Evolutionary conservation across 345 rosid genomes (phyloP).

Genomic region (Xanthoceras sorbifolium): DNA sequence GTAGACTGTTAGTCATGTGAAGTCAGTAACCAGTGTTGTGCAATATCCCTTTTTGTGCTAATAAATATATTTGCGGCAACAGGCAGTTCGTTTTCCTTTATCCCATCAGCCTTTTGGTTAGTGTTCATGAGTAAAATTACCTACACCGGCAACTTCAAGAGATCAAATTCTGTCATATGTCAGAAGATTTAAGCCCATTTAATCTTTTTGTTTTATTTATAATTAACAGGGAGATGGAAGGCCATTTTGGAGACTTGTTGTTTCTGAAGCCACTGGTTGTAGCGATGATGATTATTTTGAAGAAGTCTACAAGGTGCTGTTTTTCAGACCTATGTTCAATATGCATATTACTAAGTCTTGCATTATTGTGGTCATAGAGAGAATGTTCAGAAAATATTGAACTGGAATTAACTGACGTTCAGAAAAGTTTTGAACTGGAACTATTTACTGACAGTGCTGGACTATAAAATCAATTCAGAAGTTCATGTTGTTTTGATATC

Average conservation of each 20-base stretch:
- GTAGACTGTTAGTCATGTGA: background rate
- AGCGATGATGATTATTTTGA: constrained; percentile 69
- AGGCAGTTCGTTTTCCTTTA: background rate
- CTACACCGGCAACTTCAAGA: background rate
- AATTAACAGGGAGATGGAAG: constrained; percentile 77
- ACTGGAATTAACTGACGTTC: background rate
- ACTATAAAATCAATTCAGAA: background rate
- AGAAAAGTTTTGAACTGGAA: background rate
- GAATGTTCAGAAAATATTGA: background rate
- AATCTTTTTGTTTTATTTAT: background rate
- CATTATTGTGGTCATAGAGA: background rate
- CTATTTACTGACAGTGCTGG: background rate
- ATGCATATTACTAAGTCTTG: constrained; percentile 1
- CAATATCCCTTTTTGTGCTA: background rate
- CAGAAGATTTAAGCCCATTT: constrained; percentile 10
- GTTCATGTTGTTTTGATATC: constrained; percentile 4
- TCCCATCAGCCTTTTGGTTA: background rate
- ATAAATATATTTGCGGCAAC: background rate
- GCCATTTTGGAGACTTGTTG: constrained; percentile 83
- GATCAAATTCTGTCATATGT: background rate
- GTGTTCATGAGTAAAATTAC: background rate
- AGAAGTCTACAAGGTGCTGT: constrained; percentile 74
- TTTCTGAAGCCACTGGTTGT: constrained; percentile 87
- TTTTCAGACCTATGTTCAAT: background rate
- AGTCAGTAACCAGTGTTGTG: background rate